A percentile compares a stretch with the other conserved stretches of the same genome.
phyloP scores from a whole-genome alignment of 1,139 yeast genomes.

The Geotrichum cucujoidarum region DNA sequence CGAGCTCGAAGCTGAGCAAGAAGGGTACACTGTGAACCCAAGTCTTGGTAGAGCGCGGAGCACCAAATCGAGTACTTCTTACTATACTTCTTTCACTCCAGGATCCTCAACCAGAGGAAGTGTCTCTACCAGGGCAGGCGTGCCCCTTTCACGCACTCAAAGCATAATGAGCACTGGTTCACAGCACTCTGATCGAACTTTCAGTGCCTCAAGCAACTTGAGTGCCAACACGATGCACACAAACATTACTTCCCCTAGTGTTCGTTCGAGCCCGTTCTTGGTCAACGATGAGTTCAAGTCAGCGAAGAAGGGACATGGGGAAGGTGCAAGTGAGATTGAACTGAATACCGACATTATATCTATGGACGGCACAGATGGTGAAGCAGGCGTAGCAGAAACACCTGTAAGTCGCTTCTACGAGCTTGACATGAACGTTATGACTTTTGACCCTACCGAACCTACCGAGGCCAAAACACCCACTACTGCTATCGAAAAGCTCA shows the following conservation, averaged over 20 bases:
- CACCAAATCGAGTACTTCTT: neutral
- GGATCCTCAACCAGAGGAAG: neutral
- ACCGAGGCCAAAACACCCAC: neutral
- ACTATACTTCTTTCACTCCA: neutral
- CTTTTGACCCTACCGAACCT: neutral
- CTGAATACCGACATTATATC: neutral
- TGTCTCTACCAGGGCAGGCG: neutral
- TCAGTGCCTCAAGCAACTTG: constrained; percentile 8
- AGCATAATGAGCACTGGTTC: constrained; percentile 2
- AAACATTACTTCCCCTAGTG: constrained; percentile 1
- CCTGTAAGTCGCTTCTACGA: constrained; percentile 4
- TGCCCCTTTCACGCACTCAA: neutral
- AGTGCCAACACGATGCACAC: constrained; percentile 2
- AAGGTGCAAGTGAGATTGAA: neutral
- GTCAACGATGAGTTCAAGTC: neutral
- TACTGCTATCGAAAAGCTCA: constrained; percentile 5
- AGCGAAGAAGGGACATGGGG: neutral
- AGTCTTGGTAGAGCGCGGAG: neutral
- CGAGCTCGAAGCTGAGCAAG: neutral
- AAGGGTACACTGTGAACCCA: neutral
- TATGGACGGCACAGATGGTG: too few species aligned
- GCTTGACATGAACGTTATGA: constrained; percentile 13
- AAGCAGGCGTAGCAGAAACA: neutral
- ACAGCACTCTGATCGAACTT: neutral
- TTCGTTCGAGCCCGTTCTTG: neutral